These are phyloP conservation scores for Dothideomycetidae sp. DNA, from an alignment of 2,329 filamentous ascomycete genomes.

Conservation along the genomic window DNA sequence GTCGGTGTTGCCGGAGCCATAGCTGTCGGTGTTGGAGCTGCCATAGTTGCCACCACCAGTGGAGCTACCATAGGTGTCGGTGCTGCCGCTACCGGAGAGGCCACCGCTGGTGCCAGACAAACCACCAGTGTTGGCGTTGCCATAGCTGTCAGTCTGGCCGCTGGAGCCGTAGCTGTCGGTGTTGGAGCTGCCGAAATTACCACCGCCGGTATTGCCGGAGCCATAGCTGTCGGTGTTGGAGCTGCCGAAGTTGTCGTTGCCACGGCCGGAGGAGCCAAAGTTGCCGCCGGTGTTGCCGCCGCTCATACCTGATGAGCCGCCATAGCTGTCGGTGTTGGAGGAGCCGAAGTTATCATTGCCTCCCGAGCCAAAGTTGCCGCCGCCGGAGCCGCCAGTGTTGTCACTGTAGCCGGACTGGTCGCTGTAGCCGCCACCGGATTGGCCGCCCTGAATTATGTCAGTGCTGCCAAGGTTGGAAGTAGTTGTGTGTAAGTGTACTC, in stretches of 20 bases:
- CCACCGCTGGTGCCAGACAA: background rate
- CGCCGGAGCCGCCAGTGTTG: constrained; percentile 11
- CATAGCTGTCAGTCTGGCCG: constrained; percentile 3
- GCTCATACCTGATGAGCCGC: constrained; percentile 2
- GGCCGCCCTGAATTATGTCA: constrained; percentile 5
- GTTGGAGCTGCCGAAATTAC: too few species aligned
- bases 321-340: constrained; percentile 3
- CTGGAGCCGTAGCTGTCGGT: background rate
- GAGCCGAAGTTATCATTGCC: constrained; percentile 14
- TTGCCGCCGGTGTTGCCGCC: constrained; percentile 8
- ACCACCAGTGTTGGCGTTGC: constrained; percentile 1
- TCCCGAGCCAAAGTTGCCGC: constrained; percentile 11
- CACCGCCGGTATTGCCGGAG: too few species aligned
- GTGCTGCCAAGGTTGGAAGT: background rate
- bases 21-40: background rate
- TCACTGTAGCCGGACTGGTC: constrained; percentile 10
- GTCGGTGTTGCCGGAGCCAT: constrained; percentile 2
- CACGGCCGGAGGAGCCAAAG: constrained; percentile 12
- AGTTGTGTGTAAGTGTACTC: background rate
- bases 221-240: background rate
- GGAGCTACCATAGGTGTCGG: constrained; percentile 14
- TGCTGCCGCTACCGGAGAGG: background rate
- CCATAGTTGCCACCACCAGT: constrained; percentile 5
- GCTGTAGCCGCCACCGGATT: constrained; percentile 8
- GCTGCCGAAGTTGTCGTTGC: constrained; percentile 10